Percentiles rank a stretch among this genome's conserved stretches.
These are phyloP conservation scores for Diversispora eburnea DNA, from an alignment of 192 early-diverging fungal genomes.

Conservation along the genomic window DNA sequence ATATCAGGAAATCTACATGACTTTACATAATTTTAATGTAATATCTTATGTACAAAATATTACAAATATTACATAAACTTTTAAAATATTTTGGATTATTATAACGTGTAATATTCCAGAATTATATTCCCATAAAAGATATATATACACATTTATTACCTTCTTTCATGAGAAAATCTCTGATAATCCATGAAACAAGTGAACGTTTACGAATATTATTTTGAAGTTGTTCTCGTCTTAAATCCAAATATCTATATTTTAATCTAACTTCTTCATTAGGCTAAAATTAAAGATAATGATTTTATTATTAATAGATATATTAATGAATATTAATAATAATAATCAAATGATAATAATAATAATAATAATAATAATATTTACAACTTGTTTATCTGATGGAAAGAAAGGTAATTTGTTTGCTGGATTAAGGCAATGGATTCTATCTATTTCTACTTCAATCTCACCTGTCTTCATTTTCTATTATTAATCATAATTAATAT, in stretches of 20 bases:
- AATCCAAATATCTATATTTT: slow-evolving; percentile 73
- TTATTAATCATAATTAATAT: not conserved
- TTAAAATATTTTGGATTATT: no score
- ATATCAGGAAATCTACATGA: no score
- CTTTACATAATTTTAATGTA: no score
- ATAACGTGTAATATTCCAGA: no score
- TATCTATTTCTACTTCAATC: slow-evolving; percentile 67
- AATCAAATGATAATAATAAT: not conserved
- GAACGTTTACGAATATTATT: slow-evolving; percentile 71
- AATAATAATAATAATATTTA: slow-evolving; percentile 22
- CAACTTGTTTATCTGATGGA: slow-evolving; percentile 49
- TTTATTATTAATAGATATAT: not conserved
- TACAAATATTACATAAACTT: no score
- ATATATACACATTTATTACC: slow-evolving; percentile 34
- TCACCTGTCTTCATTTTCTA: slow-evolving; percentile 51
- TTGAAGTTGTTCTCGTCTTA: slow-evolving; percentile 75
- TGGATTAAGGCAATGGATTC: slow-evolving; percentile 64
- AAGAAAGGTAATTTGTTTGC: slow-evolving; percentile 61
- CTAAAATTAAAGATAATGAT: slow-evolving; percentile 34
- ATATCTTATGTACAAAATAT: no score
- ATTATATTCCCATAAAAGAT: not conserved
- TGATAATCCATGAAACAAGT: slow-evolving; percentile 57
- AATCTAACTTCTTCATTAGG: slow-evolving; percentile 77
- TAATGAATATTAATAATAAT: not conserved
- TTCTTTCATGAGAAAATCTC: slow-evolving; percentile 64